These are phyloP conservation scores for Hypoxylon intermedium DNA, from an alignment of 495 filamentous ascomycete species.

Conservation along the genomic window DNA sequence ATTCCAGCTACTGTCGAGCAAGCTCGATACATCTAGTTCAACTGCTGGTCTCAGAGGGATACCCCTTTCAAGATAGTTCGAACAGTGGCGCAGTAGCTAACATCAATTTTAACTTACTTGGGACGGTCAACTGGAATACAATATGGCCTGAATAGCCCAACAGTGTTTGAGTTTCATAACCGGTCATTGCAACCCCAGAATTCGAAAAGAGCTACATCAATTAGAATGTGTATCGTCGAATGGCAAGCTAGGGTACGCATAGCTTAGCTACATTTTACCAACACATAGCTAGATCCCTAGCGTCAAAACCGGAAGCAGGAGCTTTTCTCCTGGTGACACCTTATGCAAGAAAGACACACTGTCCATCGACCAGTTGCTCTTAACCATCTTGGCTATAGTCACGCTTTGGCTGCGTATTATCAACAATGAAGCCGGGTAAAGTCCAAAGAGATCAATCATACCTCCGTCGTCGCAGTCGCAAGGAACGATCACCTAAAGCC, in stretches of 20 bases:
- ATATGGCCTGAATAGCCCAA: background rate
- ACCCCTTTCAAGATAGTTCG: too few species aligned
- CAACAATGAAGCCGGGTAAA: conserved; percentile 30
- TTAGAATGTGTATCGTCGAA: background rate
- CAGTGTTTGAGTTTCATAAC: background rate
- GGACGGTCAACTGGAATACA: background rate
- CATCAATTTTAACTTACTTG: too few species aligned
- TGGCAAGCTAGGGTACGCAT: background rate
- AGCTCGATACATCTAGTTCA: too few species aligned
- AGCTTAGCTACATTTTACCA: conserved; percentile 2
- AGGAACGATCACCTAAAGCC: background rate
- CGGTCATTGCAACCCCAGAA: background rate
- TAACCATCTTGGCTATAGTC: conserved; percentile 16
- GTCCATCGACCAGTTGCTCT: background rate
- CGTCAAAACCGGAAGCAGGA: conserved; percentile 3
- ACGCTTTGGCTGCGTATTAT: conserved; percentile 11
- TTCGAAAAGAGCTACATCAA: background rate
- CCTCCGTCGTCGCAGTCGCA: conserved; percentile 22
- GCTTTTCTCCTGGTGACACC: conserved; percentile 16
- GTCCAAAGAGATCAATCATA: conserved; percentile 13
- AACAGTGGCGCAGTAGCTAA: too few species aligned
- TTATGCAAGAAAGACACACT: conserved; percentile 6
- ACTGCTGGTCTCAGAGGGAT: too few species aligned
- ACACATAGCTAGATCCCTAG: conserved; percentile 4
- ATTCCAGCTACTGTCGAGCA: too few species aligned